Conservation (phyloP, 257 asterid species). For the Primulina huaijiensis region DNA sequence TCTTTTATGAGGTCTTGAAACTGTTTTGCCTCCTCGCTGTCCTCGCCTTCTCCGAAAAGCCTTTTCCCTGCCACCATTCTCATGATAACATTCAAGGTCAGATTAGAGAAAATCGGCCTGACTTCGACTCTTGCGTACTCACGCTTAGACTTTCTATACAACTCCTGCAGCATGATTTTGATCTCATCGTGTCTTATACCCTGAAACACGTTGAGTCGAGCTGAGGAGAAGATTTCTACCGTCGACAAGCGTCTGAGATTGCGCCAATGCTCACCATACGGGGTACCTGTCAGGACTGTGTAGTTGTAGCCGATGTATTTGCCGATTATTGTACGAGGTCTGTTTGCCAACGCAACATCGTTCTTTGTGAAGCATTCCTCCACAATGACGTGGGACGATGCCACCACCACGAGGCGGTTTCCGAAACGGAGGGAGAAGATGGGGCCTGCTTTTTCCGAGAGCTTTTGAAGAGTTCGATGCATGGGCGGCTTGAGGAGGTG, state of each 20-base stretch:
- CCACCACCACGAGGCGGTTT: slow-evolving; percentile 44
- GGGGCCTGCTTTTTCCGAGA: slow-evolving; percentile 48
- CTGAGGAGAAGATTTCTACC: slow-evolving; percentile 41
- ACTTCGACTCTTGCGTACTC: slow-evolving; percentile 35
- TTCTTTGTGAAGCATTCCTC: slow-evolving; percentile 67
- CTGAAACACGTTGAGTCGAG: slow-evolving; percentile 45
- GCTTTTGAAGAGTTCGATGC: slow-evolving; percentile 32
- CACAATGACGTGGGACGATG: slow-evolving; percentile 40
- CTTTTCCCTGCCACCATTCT: slow-evolving; percentile 68
- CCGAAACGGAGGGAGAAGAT: slow-evolving; percentile 52
- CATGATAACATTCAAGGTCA: slow-evolving; percentile 49
- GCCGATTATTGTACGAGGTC: slow-evolving; percentile 38
- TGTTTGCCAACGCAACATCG: slow-evolving; percentile 47
- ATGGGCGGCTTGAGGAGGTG: slow-evolving; percentile 52
- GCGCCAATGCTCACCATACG: slow-evolving; percentile 67
- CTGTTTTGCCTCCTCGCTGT: slow-evolving; percentile 33
- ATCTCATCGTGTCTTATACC: slow-evolving; percentile 39
- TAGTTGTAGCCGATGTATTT: slow-evolving; percentile 52
- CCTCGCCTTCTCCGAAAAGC: slow-evolving; percentile 42
- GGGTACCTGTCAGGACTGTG: slow-evolving; percentile 28
- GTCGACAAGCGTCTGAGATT: slow-evolving; percentile 47
- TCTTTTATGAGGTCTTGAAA: slow-evolving; percentile 37
- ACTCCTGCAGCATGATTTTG: slow-evolving; percentile 24
- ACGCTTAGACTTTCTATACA: slow-evolving; percentile 1
- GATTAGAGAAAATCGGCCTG: slow-evolving; percentile 28